phyloP scores from a whole-genome alignment of 2,329 filamentous ascomycete species.

The Aaosphaeria arxii region DNA sequence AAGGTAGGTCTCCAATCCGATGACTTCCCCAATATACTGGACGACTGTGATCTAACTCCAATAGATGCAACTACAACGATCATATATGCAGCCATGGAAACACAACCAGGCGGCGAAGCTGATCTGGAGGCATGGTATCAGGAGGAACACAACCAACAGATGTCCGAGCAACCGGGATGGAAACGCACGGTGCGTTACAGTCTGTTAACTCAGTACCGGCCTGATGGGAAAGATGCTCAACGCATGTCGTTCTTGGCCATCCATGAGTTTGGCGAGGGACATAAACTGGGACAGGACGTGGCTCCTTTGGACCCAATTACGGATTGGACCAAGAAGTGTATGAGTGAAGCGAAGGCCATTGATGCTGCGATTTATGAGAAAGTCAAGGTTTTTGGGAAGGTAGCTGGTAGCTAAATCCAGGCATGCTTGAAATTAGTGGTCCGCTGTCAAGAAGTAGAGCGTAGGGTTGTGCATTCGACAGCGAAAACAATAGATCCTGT shows the following conservation, averaged over 20 bases:
- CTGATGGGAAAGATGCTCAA: slow-evolving; percentile 6
- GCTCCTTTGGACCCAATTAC: slow-evolving; percentile 24
- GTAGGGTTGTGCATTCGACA: no score
- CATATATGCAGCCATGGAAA: slow-evolving; percentile 27
- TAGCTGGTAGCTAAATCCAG: not conserved
- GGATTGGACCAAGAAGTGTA: slow-evolving; percentile 28
- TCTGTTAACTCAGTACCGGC: slow-evolving; percentile 11
- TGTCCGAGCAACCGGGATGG: slow-evolving; percentile 27
- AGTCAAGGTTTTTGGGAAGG: slow-evolving; percentile 9
- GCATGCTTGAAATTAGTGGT: no score
- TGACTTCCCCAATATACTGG: not conserved
- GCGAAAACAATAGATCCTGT: no score
- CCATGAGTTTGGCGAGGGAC: slow-evolving; percentile 26
- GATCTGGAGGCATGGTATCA: slow-evolving; percentile 31
- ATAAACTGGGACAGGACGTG: slow-evolving; percentile 25
- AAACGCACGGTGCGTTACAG: slow-evolving; percentile 21
- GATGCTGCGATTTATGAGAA: slow-evolving; percentile 28
- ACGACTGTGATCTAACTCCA: not conserved
- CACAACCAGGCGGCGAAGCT: slow-evolving; percentile 13
- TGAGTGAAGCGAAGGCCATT: slow-evolving; percentile 18
- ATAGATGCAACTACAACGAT: slow-evolving; percentile 17
- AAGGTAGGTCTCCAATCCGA: slow-evolving; percentile 11
- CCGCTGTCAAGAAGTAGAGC: no score
- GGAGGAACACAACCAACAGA: slow-evolving; percentile 31
- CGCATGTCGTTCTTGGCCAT: slow-evolving; percentile 22